These are phyloP conservation scores for Ascochyta clinopodiicola DNA, from an alignment of 2,329 filamentous ascomycete genomes.

Conservation along the genomic window DNA sequence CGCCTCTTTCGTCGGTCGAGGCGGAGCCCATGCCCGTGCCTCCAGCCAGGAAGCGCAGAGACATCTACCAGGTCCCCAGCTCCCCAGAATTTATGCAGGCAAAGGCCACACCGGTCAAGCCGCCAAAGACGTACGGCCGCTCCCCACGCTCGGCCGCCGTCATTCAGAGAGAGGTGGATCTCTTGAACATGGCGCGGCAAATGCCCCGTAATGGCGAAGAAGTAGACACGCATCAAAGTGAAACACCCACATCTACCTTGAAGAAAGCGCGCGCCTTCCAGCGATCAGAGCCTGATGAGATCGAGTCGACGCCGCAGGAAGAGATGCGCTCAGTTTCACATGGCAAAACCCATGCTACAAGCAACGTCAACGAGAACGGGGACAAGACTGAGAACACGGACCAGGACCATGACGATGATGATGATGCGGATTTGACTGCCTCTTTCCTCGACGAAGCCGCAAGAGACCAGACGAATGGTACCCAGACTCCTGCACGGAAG, in stretches of 20 bases:
- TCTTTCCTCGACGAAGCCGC: constrained; percentile 14
- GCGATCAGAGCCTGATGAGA: constrained; percentile 15
- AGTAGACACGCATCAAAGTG: neutral
- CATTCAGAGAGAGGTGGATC: constrained; percentile 13
- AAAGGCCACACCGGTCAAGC: constrained; percentile 16
- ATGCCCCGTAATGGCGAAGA: neutral
- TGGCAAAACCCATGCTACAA: neutral
- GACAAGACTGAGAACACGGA: neutral
- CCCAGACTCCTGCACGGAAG: constrained; percentile 3
- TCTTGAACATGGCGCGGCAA: constrained; percentile 19
- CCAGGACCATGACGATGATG: neutral
- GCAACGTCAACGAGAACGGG: neutral
- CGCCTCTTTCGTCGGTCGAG: constrained; percentile 14
- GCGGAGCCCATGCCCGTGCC: constrained; percentile 3
- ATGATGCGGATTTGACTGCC: constrained; percentile 8
- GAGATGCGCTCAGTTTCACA: neutral
- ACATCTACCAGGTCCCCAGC: constrained; percentile 27
- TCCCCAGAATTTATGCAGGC: constrained; percentile 24
- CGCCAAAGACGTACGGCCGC: constrained; percentile 22
- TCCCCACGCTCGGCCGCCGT: constrained; percentile 16
- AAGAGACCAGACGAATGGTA: neutral
- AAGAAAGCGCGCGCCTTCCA: constrained; percentile 17
- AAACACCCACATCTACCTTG: neutral
- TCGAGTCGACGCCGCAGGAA: constrained; percentile 20
- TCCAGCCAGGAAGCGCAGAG: constrained; percentile 9